phyloP scores from a whole-genome alignment of 768 basidiomycete species.

The Pulveroboletus ravenelii region DNA sequence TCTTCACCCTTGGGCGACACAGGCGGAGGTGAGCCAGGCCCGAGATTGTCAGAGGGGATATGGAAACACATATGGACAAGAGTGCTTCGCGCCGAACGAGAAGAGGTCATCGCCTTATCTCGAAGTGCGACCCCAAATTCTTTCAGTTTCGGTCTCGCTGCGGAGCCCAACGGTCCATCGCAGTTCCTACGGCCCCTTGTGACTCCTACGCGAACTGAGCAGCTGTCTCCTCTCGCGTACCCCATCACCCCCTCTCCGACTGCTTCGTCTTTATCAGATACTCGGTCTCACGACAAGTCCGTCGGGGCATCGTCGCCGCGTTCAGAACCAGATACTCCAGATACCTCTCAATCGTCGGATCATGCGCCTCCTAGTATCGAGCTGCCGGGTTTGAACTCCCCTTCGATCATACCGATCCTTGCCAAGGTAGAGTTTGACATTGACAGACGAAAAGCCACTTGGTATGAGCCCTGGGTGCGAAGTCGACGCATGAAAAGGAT shows the following conservation, averaged over 20 bases:
- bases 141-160: conserved; percentile 42
- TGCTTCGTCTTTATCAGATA: conserved; percentile 50
- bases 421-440: conserved; percentile 97
- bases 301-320: conserved; percentile 41
- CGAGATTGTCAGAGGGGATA: conserved; percentile 79
- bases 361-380: conserved; percentile 47
- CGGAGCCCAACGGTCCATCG: conserved; percentile 30
- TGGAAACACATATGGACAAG: conserved; percentile 86
- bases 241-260: conserved; percentile 39
- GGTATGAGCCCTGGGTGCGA: conserved; percentile 83
- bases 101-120: conserved; percentile 31
- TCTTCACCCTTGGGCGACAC: conserved; percentile 22
- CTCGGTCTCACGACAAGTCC: conserved; percentile 45
- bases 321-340: conserved; percentile 50
- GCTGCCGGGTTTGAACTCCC: conserved; percentile 60
- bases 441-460: conserved; percentile 69
- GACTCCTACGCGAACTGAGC: conserved; percentile 39
- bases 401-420: conserved; percentile 73
- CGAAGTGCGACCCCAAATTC: conserved; percentile 36
- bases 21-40: conserved; percentile 58
- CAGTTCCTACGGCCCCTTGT: conserved; percentile 43
- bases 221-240: conserved; percentile 32
- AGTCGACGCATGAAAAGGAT: conserved; percentile 57
- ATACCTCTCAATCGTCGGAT: conserved; percentile 41
- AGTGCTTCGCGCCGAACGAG: conserved; percentile 59